These are phyloP conservation scores for Cystobasidium tubakii DNA, from an alignment of 768 basidiomycete species.

Conservation along the genomic window DNA sequence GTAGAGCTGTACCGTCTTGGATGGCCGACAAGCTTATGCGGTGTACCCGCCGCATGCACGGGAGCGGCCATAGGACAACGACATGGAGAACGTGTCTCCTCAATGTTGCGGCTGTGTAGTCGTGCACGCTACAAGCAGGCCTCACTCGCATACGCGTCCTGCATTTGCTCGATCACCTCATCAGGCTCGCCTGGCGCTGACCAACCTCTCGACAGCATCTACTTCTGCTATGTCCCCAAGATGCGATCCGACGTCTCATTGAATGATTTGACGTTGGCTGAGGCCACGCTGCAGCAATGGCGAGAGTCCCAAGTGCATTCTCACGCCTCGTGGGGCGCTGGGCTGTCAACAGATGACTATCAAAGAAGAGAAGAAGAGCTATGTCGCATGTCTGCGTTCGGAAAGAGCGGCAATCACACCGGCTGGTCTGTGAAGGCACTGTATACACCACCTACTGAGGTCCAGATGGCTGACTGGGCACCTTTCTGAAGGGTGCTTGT, in stretches of 20 bases:
- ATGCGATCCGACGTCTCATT: not conserved
- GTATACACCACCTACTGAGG: not conserved
- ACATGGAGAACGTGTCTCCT: too few relatives aligned
- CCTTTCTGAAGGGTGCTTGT: not conserved
- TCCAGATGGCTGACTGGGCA: not conserved
- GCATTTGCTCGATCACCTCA: too few relatives aligned
- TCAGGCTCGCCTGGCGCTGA: too few relatives aligned
- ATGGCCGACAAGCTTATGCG: too few relatives aligned
- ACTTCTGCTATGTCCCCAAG: too few relatives aligned
- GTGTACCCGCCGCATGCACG: too few relatives aligned
- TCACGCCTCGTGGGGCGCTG: not conserved
- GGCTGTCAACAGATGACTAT: slow-evolving; percentile 6
- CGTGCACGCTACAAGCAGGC: too few relatives aligned
- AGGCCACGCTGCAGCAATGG: slow-evolving; percentile 1
- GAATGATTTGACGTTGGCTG: not conserved
- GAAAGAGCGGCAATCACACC: slow-evolving; percentile 6
- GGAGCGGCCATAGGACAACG: too few relatives aligned
- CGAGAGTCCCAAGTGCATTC: not conserved
- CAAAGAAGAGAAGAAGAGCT: not conserved
- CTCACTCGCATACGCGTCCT: too few relatives aligned
- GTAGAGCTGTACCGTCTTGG: too few relatives aligned
- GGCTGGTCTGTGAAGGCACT: not conserved
- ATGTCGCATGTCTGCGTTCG: not conserved
- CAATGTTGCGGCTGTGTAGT: too few relatives aligned
- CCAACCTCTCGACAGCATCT: too few relatives aligned